Evolutionary conservation across 2,329 filamentous ascomycete genomes (phyloP).

Genomic region (Penicillium concentricum): DNA sequence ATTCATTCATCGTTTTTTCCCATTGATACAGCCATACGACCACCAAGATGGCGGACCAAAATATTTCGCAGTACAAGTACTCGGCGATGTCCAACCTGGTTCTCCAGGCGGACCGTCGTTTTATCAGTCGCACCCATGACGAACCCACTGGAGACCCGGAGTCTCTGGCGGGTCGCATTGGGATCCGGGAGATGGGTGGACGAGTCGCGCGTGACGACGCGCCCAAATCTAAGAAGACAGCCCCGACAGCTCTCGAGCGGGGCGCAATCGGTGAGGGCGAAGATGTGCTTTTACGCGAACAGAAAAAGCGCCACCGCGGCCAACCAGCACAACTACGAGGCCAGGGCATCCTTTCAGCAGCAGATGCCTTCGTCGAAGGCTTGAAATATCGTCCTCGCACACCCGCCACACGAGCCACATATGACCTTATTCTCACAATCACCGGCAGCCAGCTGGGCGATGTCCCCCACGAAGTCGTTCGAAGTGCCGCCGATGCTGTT

Average conservation of each 20-base stretch:
- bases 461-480: conserved; percentile 84
- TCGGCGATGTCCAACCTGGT: conserved; percentile 99
- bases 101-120: conserved; percentile 97
- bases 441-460: conserved; percentile 87
- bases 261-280: conserved; percentile 76
- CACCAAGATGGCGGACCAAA: conserved; percentile 65
- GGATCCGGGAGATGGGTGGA: conserved; percentile 90
- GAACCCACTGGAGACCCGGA: conserved; percentile 97
- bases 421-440: conserved; percentile 89
- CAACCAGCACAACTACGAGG: conserved; percentile 69
- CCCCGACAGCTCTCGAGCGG: conserved; percentile 68
- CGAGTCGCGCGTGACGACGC: conserved; percentile 75
- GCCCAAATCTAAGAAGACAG: conserved; percentile 77
- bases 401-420: conserved; percentile 85
- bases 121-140: conserved; percentile 86
- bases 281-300: conserved; percentile 78
- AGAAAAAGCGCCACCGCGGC: conserved; percentile 78
- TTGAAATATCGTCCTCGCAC: conserved; percentile 90
- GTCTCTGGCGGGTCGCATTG: conserved; percentile 90
- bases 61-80: conserved; percentile 97
- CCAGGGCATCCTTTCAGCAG: conserved; percentile 76
- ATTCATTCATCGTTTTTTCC: conserved; percentile 17
- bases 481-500: conserved; percentile 89
- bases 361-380: conserved; percentile 85
- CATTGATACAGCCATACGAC: conserved; percentile 13